Conservation (phyloP, 1,284 basidiomycete genomes). For the Malassezia brasiliensis region DNA sequence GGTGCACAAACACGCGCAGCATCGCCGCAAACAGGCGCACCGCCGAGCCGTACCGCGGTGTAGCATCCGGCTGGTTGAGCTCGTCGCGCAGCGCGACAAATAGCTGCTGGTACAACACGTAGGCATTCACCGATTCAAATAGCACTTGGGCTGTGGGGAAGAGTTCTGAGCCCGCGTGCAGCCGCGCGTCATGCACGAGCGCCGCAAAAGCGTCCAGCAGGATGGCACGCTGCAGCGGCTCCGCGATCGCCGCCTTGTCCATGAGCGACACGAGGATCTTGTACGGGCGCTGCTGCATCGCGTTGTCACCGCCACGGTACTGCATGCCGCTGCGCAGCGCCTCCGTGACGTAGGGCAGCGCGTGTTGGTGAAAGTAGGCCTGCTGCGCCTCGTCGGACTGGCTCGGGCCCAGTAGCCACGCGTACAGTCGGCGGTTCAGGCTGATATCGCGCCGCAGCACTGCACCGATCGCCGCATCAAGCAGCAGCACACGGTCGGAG, state of each 20-base stretch:
- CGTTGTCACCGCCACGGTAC: conserved; percentile 56
- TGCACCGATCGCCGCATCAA: conserved; percentile 32
- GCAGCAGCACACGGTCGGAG: conserved; percentile 28
- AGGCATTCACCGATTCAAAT: conserved; percentile 84
- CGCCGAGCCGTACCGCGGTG: conserved; percentile 8
- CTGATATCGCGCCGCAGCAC: conserved; percentile 76
- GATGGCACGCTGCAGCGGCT: conserved; percentile 64
- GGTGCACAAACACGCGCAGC: conserved; percentile 59
- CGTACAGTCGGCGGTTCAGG: conserved; percentile 80
- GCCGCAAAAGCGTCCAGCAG: conserved; percentile 70
- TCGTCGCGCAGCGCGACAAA: conserved; percentile 51
- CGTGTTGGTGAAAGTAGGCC: conserved; percentile 25
- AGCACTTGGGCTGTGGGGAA: conserved; percentile 75
- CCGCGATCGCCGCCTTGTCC: conserved; percentile 94
- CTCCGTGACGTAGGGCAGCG: conserved; percentile 20
- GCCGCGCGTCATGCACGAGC: conserved; percentile 57
- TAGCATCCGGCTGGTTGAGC: conserved; percentile 48
- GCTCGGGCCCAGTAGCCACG: conserved; percentile 73
- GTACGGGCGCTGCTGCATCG: conserved; percentile 69
- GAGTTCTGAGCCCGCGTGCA: conserved; percentile 53
- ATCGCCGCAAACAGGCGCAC: conserved; percentile 56
- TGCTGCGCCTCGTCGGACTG: conserved; percentile 56
- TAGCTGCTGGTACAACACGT: conserved; percentile 72
- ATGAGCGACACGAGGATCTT: conserved; percentile 88
- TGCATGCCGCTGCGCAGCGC: conserved; percentile 27